Evolutionary conservation across 2,329 filamentous ascomycete species (phyloP).

Genomic region (Xylariaceae sp.): DNA sequence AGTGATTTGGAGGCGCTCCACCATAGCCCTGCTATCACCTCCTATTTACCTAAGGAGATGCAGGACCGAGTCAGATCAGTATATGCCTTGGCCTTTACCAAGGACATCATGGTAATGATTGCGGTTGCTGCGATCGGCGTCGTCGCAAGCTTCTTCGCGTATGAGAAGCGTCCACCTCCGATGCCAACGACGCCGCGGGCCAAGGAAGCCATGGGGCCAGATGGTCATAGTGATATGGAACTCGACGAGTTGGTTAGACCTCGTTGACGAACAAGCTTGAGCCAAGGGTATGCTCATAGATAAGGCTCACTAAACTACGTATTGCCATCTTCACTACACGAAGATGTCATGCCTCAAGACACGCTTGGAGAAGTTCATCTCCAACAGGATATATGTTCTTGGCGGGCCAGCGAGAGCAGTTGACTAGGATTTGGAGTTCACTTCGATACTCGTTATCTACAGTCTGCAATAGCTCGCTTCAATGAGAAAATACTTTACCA

Average conservation of each 20-base stretch:
- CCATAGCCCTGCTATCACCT: slow-evolving; percentile 37
- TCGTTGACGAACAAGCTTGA: too few relatives aligned
- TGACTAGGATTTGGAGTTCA: too few relatives aligned
- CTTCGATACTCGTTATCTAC: too few relatives aligned
- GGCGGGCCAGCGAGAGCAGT: too few relatives aligned
- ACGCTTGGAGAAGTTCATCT: too few relatives aligned
- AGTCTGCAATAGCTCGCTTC: too few relatives aligned
- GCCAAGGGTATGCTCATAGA: too few relatives aligned
- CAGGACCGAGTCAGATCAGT: slow-evolving; percentile 33
- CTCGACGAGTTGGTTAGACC: slow-evolving; percentile 20
- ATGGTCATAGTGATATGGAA: slow-evolving; percentile 27
- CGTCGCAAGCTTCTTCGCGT: slow-evolving; percentile 38
- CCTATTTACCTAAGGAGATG: slow-evolving; percentile 29
- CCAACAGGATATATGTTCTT: too few relatives aligned
- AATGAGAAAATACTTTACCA: too few relatives aligned
- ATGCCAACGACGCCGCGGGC: slow-evolving; percentile 21
- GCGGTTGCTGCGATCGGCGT: slow-evolving; percentile 39
- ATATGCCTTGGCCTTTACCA: slow-evolving; percentile 42
- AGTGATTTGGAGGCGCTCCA: slow-evolving; percentile 38
- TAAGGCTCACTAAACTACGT: too few relatives aligned
- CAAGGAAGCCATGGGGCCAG: slow-evolving; percentile 20
- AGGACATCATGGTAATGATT: slow-evolving; percentile 43
- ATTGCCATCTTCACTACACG: too few relatives aligned
- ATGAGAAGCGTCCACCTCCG: slow-evolving; percentile 37
- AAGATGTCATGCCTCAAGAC: too few relatives aligned